Evolutionary conservation across 2,329 filamentous ascomycete genomes (phyloP).

Genomic region (Blastomyces gilchristii): DNA sequence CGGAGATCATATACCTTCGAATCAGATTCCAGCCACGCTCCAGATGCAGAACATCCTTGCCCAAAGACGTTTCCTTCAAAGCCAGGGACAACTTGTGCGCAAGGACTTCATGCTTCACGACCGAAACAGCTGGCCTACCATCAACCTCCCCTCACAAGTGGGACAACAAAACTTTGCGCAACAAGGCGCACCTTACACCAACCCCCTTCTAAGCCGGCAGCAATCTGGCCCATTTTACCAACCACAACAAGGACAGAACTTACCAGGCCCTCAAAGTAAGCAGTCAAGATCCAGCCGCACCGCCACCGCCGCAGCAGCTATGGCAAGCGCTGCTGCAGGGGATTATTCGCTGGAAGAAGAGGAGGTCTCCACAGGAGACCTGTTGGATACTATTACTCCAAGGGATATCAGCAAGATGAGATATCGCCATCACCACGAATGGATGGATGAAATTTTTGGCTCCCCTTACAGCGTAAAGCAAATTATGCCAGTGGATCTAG

Average conservation of each 20-base stretch:
- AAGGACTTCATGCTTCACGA: slow-evolving; percentile 95
- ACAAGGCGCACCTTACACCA: slow-evolving; percentile 36
- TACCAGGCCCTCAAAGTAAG: slow-evolving; percentile 24
- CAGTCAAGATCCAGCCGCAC: slow-evolving; percentile 36
- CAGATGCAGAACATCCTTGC: slow-evolving; percentile 34
- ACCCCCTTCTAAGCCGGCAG: slow-evolving; percentile 29
- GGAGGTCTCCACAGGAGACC: slow-evolving; percentile 74
- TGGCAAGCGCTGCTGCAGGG: slow-evolving; percentile 32
- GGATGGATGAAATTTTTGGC: slow-evolving; percentile 95
- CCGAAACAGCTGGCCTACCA: slow-evolving; percentile 77
- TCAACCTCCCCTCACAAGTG: slow-evolving; percentile 54
- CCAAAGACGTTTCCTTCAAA: slow-evolving; percentile 51
- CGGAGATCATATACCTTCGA: slow-evolving; percentile 60
- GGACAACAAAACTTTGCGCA: slow-evolving; percentile 44
- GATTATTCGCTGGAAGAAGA: slow-evolving; percentile 64
- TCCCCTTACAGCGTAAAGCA: slow-evolving; percentile 79
- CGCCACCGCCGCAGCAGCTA: slow-evolving; percentile 27
- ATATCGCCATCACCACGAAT: slow-evolving; percentile 92
- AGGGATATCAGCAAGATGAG: slow-evolving; percentile 77
- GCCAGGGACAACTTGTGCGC: slow-evolving; percentile 68
- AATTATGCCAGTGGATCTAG: slow-evolving; percentile 78
- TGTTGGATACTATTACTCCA: slow-evolving; percentile 81
- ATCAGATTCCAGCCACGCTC: slow-evolving; percentile 41
- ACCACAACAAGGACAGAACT: slow-evolving; percentile 21
- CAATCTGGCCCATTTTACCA: slow-evolving; percentile 24